Percentiles rank a stretch among this genome's conserved stretches.
These are phyloP conservation scores for Tripterygium wilfordii DNA, from an alignment of 177 flowering plant species.

Conservation along the genomic window DNA sequence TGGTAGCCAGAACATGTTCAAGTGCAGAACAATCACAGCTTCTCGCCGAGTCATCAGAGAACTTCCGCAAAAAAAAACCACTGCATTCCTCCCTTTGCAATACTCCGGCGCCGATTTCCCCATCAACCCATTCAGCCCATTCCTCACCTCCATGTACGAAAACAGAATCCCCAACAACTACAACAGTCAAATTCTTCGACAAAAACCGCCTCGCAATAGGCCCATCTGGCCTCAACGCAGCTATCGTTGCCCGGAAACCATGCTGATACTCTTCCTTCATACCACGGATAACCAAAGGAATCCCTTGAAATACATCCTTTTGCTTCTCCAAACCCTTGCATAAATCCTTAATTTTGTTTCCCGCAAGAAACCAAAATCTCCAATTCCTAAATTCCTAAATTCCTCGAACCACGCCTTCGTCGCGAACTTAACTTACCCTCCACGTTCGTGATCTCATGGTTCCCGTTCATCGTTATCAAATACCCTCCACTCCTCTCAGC, in stretches of 20 bases:
- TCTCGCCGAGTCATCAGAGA: conserved; percentile 41
- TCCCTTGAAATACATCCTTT: conserved; percentile 42
- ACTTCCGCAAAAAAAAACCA: conserved; percentile 88
- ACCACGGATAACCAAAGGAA: conserved; percentile 41
- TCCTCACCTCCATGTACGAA: conserved; percentile 96
- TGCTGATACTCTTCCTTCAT: conserved; percentile 32
- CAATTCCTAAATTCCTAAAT: conserved; percentile 32
- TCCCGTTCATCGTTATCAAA: conserved; percentile 78
- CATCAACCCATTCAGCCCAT: conserved; percentile 64
- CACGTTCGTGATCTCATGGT: conserved; percentile 91
- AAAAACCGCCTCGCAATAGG: conserved; percentile 68
- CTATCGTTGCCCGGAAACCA: conserved; percentile 68
- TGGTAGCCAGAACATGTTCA: conserved; percentile 71
- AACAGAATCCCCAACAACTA: conserved; percentile 78
- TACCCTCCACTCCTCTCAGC: conserved; percentile 59
- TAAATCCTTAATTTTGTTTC: conserved; percentile 61
- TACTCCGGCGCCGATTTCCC: conserved; percentile 33
- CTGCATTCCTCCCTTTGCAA: conserved; percentile 54
- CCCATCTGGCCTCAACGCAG: conserved; percentile 76
- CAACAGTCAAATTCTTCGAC: conserved; percentile 54
- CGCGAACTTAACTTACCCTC: conserved; percentile 67
- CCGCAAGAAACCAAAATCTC: conserved; percentile 55
- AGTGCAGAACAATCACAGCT: conserved; percentile 74
- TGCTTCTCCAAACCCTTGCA: conserved; percentile 40
- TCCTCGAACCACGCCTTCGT: conserved; percentile 47